Evolutionary conservation across 2,329 filamentous ascomycete species (phyloP), one percentile per base, ranked within the genome.

Genomic region (Alternaria gaisen): DNA sequence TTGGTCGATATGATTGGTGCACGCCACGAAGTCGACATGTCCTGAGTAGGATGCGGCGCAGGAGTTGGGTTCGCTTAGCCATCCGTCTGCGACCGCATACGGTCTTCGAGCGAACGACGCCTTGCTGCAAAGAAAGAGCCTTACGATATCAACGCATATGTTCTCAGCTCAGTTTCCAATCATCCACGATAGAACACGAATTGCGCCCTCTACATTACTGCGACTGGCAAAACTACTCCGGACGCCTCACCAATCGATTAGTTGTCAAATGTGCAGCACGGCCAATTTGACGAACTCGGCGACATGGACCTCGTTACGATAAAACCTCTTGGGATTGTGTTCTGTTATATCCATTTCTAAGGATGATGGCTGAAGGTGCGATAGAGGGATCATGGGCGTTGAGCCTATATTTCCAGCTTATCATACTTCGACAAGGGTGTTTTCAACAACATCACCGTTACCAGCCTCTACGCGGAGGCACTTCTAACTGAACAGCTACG

Each of bases 61-160:
- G 65, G 65, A 63, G 51, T 58, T 56, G 58, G 55, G 34, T 66
- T 76, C 72, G 73, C 72, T 75, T 76, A 70, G 58, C 61, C 51
- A 58, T 56, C 60, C 63, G 62, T 63, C 56, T 60, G 52, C 46
- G 14, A 50, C 55, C 46, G 60, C 46, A 38, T 60, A 60, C 62
- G 55, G 59, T 50, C 52, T 56, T 42, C 24, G 48, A 40, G 51
- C 56, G 30, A 61, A 32, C 53, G 47, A 51, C 53, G 40, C 44
- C 34, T 36, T 55, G 55, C 54, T 41, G 36, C 46, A 47, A 28
- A 46, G 16, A 34, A n/a, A 46, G 41, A 34, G n/a, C 34, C n/a
- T 50, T 16, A 28, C 26, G 26, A 38, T 22, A 38, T 26, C 53
- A 28, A 50, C 53, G 26, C 26, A 32, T 7, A 20, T 50, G 18